These are phyloP conservation scores for Calonectria leucothoes DNA, from an alignment of 2,329 filamentous ascomycete species.

Conservation along the genomic window DNA sequence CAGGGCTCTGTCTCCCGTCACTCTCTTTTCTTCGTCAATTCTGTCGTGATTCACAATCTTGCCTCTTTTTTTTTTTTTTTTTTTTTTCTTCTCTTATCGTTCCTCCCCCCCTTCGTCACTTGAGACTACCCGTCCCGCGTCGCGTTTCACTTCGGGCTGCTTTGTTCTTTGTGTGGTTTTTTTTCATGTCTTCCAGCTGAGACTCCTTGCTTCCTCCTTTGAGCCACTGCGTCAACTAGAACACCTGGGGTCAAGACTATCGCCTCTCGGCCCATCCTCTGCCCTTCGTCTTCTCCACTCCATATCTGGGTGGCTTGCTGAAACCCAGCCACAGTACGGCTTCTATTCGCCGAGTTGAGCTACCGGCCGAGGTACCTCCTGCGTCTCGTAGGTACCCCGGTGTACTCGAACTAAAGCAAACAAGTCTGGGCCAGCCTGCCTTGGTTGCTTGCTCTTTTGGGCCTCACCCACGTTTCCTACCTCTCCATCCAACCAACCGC, in stretches of 20 bases:
- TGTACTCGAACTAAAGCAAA: conserved; percentile 3
- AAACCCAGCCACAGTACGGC: conserved; percentile 23
- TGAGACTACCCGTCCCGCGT: background rate
- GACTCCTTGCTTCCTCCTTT: conserved; percentile 1
- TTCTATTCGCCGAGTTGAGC: background rate
- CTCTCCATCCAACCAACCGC: conserved; percentile 25
- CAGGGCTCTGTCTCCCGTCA: background rate
- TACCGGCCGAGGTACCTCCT: conserved; percentile 18
- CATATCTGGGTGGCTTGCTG: conserved; percentile 17
- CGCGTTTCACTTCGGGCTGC: conserved; percentile 7
- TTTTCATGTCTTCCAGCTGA: background rate
- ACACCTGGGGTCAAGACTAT: background rate
- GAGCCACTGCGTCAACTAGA: conserved; percentile 4
- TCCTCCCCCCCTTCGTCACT: background rate
- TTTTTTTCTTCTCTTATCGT: background rate
- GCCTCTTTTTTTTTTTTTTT: background rate
- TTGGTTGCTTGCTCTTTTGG: conserved; percentile 12
- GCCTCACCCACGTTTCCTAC: conserved; percentile 7
- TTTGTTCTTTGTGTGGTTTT: background rate
- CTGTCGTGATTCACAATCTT: conserved; percentile 12
- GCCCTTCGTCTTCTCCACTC: conserved; percentile 12
- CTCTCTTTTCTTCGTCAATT: background rate
- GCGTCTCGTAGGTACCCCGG: background rate
- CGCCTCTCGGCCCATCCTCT: conserved; percentile 19
- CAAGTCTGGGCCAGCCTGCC: conserved; percentile 4